Base-by-base conservation (phyloP, 176 grass and related monocot genomes). In the Carex littledalei region DNA sequence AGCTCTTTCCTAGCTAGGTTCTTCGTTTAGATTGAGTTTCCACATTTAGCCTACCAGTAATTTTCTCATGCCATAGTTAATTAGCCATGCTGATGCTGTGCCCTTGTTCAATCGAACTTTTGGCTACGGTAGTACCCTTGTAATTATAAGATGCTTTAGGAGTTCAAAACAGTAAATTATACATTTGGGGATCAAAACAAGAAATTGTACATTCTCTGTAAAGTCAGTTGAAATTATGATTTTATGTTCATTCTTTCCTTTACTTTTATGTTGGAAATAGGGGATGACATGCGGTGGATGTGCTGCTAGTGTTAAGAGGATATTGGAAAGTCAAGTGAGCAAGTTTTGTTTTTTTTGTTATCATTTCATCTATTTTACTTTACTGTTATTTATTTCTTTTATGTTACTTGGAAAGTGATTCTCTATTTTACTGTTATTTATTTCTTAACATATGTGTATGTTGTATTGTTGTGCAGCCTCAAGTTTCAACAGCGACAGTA, bases 231-330 rank as follows among this genome's bases (percentile, higher is more conserved):
- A 54, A 66, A 54, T 86, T 34, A 2, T 53, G 65, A 26, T 58
- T 73, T 74, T 60, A 24, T 68, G 10, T 59, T 22, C 22, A 56
- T 59, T 79, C 11, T 14, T 6, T 47, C 2, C 8, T 49, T 54
- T 3, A n/a, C 34, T 20, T 65, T 65, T 35, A 16, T 86, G 82
- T 77, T 83, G 63, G 41, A 78, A 78, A 58, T 90, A 98, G 89
- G 93, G 95, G 1, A 98, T 98, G 93, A 89, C 89, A 63, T 98
- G 95, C 17, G 93, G 92, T 56, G 95, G 95, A 77, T 98, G 95
- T 79, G 91, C 95, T 3, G 82, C 89, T 1, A 98, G 95, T 55
- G 93, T 98, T 86, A 94, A 93, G 64, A 81, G 91, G 59, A 98
- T 98, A 49, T 84, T 98, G 76, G 95, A 98, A 68, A 92, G 91